phyloP scores from a whole-genome alignment of 495 filamentous ascomycete species.

The Hamigera avellanea region DNA sequence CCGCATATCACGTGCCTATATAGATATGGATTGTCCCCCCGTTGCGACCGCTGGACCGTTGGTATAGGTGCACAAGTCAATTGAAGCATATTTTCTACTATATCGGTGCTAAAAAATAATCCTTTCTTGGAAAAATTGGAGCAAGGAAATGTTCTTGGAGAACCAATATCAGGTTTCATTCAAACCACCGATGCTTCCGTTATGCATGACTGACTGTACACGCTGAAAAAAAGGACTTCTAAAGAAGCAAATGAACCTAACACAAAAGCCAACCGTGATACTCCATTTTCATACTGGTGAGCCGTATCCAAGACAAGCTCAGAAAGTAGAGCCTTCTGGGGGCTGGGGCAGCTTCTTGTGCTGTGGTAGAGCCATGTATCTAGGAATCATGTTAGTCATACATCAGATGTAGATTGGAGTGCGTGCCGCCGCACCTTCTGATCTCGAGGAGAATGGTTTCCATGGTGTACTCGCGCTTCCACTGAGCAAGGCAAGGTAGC shows the following conservation, averaged over 20 bases:
- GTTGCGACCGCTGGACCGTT: no score
- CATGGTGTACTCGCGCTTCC: constrained; percentile 86
- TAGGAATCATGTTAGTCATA: constrained; percentile 21
- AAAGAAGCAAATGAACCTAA: constrained; percentile 17
- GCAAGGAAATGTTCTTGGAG: not conserved
- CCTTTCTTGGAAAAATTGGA: no score
- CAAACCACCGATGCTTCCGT: constrained; percentile 20
- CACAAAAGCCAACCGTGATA: constrained; percentile 19
- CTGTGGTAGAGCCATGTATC: constrained; percentile 87
- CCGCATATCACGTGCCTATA: no score
- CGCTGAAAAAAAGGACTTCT: constrained; percentile 19
- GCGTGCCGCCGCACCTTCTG: constrained; percentile 54
- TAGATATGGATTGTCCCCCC: no score
- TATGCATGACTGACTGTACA: constrained; percentile 35
- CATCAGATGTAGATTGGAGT: no score
- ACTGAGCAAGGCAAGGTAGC: constrained; percentile 71
- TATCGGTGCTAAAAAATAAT: no score
- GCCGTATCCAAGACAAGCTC: constrained; percentile 9
- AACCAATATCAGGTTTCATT: constrained; percentile 15
- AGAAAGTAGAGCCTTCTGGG: constrained; percentile 73
- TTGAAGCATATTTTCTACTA: no score
- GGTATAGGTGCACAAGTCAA: no score
- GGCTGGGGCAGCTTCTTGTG: constrained; percentile 96
- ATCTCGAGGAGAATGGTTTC: constrained; percentile 88
- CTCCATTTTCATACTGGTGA: constrained; percentile 15